phyloP scores from a whole-genome alignment of 116 monocot genomes.

The Cymodocea nodosa region DNA sequence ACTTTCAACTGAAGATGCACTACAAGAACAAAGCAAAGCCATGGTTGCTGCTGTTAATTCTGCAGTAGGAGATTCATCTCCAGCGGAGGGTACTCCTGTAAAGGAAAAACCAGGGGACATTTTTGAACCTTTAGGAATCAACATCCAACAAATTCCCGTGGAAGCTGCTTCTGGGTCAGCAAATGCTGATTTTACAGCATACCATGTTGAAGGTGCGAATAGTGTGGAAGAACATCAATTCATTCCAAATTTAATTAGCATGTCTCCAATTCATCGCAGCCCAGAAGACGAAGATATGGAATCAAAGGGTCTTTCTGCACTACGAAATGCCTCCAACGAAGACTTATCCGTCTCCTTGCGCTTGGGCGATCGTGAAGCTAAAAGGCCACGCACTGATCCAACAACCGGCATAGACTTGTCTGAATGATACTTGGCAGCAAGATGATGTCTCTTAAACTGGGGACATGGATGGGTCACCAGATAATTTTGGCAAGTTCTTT shows the following conservation, averaged over 20 bases:
- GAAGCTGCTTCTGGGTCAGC: slow-evolving; percentile 13
- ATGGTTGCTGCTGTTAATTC: slow-evolving; percentile 19
- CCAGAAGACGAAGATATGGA: slow-evolving; percentile 21
- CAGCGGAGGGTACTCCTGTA: slow-evolving; percentile 2
- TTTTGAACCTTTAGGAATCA: slow-evolving; percentile 40
- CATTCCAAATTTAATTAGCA: slow-evolving; percentile 51
- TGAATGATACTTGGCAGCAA: slow-evolving; percentile 6
- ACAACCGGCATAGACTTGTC: slow-evolving; percentile 1
- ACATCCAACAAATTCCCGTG: slow-evolving; percentile 35
- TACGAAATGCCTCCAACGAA: slow-evolving; percentile 44
- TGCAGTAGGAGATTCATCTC: slow-evolving; percentile 33
- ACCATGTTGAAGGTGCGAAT: slow-evolving; percentile 14
- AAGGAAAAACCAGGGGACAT: slow-evolving; percentile 33
- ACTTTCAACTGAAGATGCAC: slow-evolving; percentile 8
- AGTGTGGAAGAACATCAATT: slow-evolving; percentile 61
- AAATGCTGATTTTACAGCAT: slow-evolving; percentile 10
- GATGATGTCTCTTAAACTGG: not conserved
- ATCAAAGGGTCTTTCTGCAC: slow-evolving; percentile 30
- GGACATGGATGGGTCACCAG: too few species aligned
- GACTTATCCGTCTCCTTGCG: slow-evolving; percentile 47
- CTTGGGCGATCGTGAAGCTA: slow-evolving; percentile 51
- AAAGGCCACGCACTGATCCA: slow-evolving; percentile 21
- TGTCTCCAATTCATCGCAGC: slow-evolving; percentile 32
- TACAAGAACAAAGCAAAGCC: slow-evolving; percentile 34
- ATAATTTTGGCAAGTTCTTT: not conserved